These are phyloP conservation scores for Brassica hybrid DNA, from an alignment of 441 rosid species.

Conservation along the genomic window DNA sequence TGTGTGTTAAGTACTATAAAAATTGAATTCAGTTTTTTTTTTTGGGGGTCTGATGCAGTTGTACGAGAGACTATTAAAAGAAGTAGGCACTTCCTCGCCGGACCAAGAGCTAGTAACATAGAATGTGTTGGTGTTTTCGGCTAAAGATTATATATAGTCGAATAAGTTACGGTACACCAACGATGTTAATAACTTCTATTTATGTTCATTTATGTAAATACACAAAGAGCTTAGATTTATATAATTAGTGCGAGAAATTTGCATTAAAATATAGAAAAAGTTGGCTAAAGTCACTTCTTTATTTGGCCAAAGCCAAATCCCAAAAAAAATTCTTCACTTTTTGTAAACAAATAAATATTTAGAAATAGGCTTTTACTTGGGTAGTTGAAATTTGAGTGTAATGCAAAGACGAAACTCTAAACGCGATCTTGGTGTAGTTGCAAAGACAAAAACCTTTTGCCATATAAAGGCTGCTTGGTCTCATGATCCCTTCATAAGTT, in stretches of 20 bases:
- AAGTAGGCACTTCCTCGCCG: constrained; percentile 58
- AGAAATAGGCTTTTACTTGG: background rate
- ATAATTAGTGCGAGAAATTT: constrained; percentile 18
- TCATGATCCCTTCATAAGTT: background rate
- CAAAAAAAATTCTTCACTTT: constrained; percentile 14
- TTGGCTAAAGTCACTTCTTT: background rate
- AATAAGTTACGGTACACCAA: constrained; percentile 16
- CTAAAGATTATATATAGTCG: constrained; percentile 1
- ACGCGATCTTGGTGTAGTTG: background rate
- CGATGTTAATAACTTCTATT: constrained; percentile 16
- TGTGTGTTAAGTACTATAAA: background rate
- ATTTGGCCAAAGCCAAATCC: constrained; percentile 14
- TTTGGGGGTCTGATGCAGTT: constrained; percentile 60
- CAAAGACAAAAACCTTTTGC: background rate
- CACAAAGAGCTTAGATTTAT: constrained; percentile 13
- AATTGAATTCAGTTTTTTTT: background rate
- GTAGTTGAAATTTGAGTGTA: background rate
- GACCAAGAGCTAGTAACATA: constrained; percentile 42
- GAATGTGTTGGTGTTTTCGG: constrained; percentile 23
- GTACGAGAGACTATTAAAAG: constrained; percentile 72
- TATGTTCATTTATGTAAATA: background rate
- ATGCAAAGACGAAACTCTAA: background rate
- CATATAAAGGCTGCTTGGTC: background rate
- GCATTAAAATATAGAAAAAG: constrained; percentile 13
- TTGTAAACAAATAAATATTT: background rate